Evolutionary conservation across 2,329 filamentous ascomycete species (phyloP), one percentile per base, ranked within the genome.

Genomic region (Aspergillus glaucus): DNA sequence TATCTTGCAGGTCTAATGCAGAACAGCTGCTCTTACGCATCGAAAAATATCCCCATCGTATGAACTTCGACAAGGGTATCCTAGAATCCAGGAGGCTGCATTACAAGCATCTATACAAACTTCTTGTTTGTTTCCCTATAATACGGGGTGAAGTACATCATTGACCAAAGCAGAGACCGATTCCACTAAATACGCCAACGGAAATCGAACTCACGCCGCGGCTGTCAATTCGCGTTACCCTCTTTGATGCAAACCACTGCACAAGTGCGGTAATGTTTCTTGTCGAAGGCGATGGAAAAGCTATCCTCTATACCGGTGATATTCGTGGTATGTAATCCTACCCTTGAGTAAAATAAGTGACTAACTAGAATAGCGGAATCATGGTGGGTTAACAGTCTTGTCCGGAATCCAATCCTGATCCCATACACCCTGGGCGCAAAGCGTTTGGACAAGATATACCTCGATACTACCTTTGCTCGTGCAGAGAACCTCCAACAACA

Each of bases 211-310:
- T 96, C 2, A 76, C 75, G 1, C 87, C 85, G 0, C 80, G 80
- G 1, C 78, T 79, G 43, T 72, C 70, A n/a, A 82, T 96, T 21
- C 82, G 84, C 43, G 88, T 95, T 15, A 96, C 90, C 0, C 75
- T 96, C 0, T 80, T 96, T 45, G 86, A 95, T 71, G 90, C 92
- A 1, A 96, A 97, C 59, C 92, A 96, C 63, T 97, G 92, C 59
- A 79, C 86, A 0, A 91, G 92, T 0, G 84, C 89, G 15, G 88
- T 93, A 15, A 95, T 95, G 89, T 96, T 96, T 62, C 74, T 96
- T 15, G 86, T 96, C 24, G 88, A 96, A 68, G 83, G 82, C 2
- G 68, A 80, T 46, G 77, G 76, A 0, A 87, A 83, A 52, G 84
- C 89, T 0, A 77, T 94, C 1, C 72, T 96, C 0, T 97, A 96